phyloP scores from a whole-genome alignment of 2,329 filamentous ascomycete genomes.

The Microdochium bolleyi region DNA sequence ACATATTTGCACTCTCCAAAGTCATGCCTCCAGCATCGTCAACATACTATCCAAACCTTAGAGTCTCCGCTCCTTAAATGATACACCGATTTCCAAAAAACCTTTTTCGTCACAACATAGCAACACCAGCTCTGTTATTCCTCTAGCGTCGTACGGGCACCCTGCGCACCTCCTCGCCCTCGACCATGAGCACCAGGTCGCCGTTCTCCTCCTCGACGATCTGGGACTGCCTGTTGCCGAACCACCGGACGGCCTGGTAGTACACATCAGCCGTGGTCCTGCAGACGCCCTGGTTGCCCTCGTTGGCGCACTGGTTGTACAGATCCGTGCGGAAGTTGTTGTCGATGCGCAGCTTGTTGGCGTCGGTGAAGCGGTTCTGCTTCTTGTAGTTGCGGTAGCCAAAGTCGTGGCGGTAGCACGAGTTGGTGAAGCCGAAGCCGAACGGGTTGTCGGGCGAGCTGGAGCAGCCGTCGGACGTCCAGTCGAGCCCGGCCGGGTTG shows the following conservation, averaged over 20 bases:
- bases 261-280: slow-evolving; percentile 29
- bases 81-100: too few species aligned
- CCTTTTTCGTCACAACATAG: too few species aligned
- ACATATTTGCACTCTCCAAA: too few species aligned
- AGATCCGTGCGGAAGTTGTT: slow-evolving; percentile 37
- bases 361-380: slow-evolving; percentile 36
- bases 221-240: slow-evolving; percentile 13
- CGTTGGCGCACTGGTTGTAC: slow-evolving; percentile 24
- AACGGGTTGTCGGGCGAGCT: slow-evolving; percentile 33
- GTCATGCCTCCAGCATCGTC: too few species aligned
- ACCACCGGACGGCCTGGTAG: slow-evolving; percentile 26
- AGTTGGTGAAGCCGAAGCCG: slow-evolving; percentile 32
- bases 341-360: slow-evolving; percentile 35
- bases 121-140: too few species aligned
- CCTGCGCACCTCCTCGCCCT: not conserved
- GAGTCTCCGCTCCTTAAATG: too few species aligned
- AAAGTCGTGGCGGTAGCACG: slow-evolving; percentile 49
- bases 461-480: slow-evolving; percentile 34
- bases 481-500: slow-evolving; percentile 29
- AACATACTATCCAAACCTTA: too few species aligned
- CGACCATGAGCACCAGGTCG: not conserved
- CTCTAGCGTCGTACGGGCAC: not conserved
- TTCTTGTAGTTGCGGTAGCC: slow-evolving; percentile 44
- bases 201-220: not conserved
- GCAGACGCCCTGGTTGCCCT: slow-evolving; percentile 15